These are phyloP conservation scores for Podospora fimiseda DNA, from an alignment of 495 filamentous ascomycete genomes.

Conservation along the genomic window DNA sequence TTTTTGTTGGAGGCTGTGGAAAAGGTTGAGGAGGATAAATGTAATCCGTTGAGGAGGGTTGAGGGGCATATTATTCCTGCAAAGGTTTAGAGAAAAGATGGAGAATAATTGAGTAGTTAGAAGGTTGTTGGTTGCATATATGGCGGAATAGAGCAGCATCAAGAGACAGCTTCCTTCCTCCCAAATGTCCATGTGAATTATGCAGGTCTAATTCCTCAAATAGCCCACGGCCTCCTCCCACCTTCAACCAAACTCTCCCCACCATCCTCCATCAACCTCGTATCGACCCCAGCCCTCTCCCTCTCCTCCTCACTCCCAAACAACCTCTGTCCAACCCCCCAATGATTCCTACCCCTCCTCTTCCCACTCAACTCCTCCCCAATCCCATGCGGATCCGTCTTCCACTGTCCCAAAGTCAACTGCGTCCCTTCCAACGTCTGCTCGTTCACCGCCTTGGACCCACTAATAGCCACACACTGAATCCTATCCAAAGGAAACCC, in stretches of 20 bases:
- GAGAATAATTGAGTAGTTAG: no score
- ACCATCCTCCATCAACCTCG: constrained; percentile 17
- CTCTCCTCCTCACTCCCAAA: constrained; percentile 34
- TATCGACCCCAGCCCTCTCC: constrained; percentile 28
- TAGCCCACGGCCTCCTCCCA: constrained; percentile 27
- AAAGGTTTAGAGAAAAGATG: constrained; percentile 24
- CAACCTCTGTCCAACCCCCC: constrained; percentile 33
- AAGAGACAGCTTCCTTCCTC: no score
- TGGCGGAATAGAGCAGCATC: no score
- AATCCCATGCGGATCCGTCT: constrained; percentile 42
- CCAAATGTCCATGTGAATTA: no score
- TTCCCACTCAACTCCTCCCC: constrained; percentile 42
- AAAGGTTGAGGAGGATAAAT: constrained; percentile 14
- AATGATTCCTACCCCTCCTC: constrained; percentile 43
- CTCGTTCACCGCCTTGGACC: constrained; percentile 45
- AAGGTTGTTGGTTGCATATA: no score
- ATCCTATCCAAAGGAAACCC: constrained; percentile 44
- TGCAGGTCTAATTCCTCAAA: not conserved
- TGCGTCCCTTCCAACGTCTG: constrained; percentile 34
- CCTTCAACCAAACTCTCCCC: constrained; percentile 31
- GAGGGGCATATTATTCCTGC: not conserved
- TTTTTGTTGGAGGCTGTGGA: constrained; percentile 54
- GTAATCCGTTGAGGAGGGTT: not conserved
- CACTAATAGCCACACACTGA: constrained; percentile 61
- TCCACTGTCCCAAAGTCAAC: constrained; percentile 41